Conservation (phyloP, 139 green algal genomes). For the Microglena sp. region DNA sequence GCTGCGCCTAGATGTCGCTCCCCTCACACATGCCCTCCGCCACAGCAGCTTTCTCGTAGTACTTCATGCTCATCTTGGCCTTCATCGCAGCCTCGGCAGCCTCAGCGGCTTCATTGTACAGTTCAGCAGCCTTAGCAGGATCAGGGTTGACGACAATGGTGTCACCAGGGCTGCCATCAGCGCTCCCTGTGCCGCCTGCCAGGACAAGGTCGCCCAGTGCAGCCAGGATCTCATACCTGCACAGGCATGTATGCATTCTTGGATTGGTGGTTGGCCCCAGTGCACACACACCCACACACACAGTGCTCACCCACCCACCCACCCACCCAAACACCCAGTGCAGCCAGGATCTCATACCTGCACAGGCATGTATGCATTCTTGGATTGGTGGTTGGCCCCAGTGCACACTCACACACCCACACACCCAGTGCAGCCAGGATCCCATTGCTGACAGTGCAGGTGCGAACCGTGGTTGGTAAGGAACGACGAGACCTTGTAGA, state of each 20-base stretch:
- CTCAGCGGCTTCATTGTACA: conserved; percentile 15
- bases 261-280: no score
- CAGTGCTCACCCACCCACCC: no score
- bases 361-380: no score
- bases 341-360: conserved; percentile 6
- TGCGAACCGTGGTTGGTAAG: no score
- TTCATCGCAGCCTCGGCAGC: conserved; percentile 23
- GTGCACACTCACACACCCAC: no score
- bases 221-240: conserved; percentile 7
- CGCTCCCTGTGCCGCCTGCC: conserved; percentile 6
- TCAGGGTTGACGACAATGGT: conserved; percentile 11
- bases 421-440: background rate
- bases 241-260: no score
- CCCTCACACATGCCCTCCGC: conserved; percentile 13
- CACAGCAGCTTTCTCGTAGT: conserved; percentile 12
- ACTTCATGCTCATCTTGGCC: conserved; percentile 20
- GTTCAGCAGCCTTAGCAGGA: conserved; percentile 13
- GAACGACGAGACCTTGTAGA: no score
- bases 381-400: no score
- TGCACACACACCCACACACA: no score
- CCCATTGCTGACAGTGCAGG: no score
- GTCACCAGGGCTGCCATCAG: no score
- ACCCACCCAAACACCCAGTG: no score
- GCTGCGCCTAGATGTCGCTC: background rate
- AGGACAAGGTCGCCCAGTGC: conserved; percentile 2